These are phyloP conservation scores for Casaregolazyma lundiana DNA, from an alignment of 1,139 yeast species.

Conservation along the genomic window DNA sequence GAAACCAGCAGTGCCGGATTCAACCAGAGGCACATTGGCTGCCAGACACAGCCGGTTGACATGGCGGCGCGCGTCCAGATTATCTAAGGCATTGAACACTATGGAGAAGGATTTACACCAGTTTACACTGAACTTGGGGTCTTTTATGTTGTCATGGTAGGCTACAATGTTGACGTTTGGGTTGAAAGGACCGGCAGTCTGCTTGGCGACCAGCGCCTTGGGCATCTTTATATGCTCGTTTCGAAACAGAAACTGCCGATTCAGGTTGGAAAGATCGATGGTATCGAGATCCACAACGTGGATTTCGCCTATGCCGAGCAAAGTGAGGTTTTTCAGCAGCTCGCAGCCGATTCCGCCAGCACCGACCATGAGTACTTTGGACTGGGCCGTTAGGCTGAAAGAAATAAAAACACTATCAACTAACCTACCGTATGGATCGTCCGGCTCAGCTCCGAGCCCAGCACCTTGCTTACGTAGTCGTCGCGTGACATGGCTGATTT, in stretches of 20 bases:
- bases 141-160: constrained; percentile 86
- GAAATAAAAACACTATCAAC: background rate
- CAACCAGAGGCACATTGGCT: constrained; percentile 72
- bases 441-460: constrained; percentile 5
- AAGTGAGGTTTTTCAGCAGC: constrained; percentile 73
- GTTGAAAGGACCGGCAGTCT: constrained; percentile 76
- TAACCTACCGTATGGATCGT: constrained; percentile 5
- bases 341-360: constrained; percentile 99
- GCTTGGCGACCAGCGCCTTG: constrained; percentile 73
- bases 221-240: constrained; percentile 82
- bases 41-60: constrained; percentile 81
- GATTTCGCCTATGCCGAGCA: constrained; percentile 83
- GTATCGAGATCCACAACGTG: constrained; percentile 94
- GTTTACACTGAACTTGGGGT: constrained; percentile 62
- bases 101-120: constrained; percentile 82
- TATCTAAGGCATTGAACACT: constrained; percentile 89
- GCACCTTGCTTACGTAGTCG: background rate
- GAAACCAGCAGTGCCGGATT: constrained; percentile 93
- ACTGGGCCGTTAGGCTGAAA: constrained; percentile 14
- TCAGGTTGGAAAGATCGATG: constrained; percentile 83
- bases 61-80: constrained; percentile 84
- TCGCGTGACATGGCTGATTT: constrained; percentile 1
- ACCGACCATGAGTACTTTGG: constrained; percentile 74
- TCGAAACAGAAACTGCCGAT: constrained; percentile 87
- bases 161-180: constrained; percentile 69